Evolutionary conservation across 2,329 filamentous ascomycete species (phyloP).

Genomic region (Rhinocladiella similis): DNA sequence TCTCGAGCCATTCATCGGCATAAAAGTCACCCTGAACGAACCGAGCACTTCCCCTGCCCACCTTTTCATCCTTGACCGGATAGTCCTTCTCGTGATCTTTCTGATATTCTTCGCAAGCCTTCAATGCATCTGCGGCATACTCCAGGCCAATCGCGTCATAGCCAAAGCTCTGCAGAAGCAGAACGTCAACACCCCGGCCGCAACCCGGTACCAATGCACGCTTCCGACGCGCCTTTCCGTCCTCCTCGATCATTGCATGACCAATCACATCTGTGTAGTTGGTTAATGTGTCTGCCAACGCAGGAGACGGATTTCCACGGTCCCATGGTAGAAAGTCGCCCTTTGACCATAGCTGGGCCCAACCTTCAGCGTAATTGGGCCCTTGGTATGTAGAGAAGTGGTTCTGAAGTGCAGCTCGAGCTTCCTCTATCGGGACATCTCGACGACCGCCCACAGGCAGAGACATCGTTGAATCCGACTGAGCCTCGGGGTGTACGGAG

Average conservation of each 20-base stretch:
- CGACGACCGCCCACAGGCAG: not conserved
- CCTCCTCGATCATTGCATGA: constrained; percentile 38
- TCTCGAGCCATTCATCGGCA: constrained; percentile 42
- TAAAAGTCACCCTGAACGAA: constrained; percentile 50
- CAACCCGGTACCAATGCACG: constrained; percentile 77
- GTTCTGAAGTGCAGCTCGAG: constrained; percentile 23
- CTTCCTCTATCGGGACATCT: constrained; percentile 18
- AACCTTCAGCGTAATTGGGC: constrained; percentile 47
- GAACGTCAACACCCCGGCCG: constrained; percentile 77
- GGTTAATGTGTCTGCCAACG: constrained; percentile 56
- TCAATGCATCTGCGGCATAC: constrained; percentile 54
- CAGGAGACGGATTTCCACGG: constrained; percentile 57
- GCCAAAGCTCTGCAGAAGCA: constrained; percentile 71
- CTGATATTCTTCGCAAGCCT: constrained; percentile 36
- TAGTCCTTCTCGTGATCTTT: constrained; percentile 39
- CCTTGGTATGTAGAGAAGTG: constrained; percentile 46
- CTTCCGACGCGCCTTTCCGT: constrained; percentile 42
- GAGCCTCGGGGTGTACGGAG: not conserved
- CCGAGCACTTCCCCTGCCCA: constrained; percentile 40
- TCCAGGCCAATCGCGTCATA: constrained; percentile 79
- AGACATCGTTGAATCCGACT: not conserved
- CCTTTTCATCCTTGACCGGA: constrained; percentile 35
- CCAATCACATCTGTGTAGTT: constrained; percentile 41
- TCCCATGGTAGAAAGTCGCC: constrained; percentile 60
- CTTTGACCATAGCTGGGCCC: constrained; percentile 58